Evolutionary conservation across 1,284 basidiomycete genomes (phyloP).

Genomic region (Phellopilus nigrolimitatus): DNA sequence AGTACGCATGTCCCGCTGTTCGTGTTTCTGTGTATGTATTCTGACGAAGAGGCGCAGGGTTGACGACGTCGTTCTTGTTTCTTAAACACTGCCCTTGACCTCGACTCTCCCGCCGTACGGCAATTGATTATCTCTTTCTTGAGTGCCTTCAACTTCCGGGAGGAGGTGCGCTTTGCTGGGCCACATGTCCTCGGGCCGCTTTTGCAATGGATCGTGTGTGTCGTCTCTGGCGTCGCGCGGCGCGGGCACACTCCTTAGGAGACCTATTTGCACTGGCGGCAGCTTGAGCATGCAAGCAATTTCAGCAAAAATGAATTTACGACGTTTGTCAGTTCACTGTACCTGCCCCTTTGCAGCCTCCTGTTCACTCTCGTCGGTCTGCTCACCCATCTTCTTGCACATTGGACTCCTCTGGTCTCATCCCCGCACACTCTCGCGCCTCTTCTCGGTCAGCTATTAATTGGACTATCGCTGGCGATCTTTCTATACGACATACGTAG

Average conservation of each 20-base stretch:
- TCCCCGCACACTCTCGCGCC: conserved; percentile 78
- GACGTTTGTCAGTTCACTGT: too few species aligned
- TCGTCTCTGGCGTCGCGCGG: too few species aligned
- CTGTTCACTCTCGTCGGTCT: conserved; percentile 68
- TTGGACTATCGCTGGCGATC: too few species aligned
- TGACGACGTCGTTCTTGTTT: conserved; percentile 88
- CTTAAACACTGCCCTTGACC: conserved; percentile 77
- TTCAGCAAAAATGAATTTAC: too few species aligned
- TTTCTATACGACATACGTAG: conserved; percentile 73
- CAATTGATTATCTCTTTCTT: conserved; percentile 76
- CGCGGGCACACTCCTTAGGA: too few species aligned
- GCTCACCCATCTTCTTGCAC: conserved; percentile 75
- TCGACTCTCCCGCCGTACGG: too few species aligned
- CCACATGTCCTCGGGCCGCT: conserved; percentile 85
- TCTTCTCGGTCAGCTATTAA: conserved; percentile 84
- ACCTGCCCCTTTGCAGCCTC: too few species aligned
- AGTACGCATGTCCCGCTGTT: too few species aligned
- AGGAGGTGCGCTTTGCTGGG: conserved; percentile 75
- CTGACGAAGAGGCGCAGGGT: too few species aligned
- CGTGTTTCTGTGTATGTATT: neutral
- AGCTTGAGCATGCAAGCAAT: too few species aligned
- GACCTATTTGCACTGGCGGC: too few species aligned
- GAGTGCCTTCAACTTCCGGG: conserved; percentile 37
- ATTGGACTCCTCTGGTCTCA: conserved; percentile 80
- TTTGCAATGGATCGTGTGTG: conserved; percentile 51